Percentiles rank a stretch among this genome's conserved stretches.
These are phyloP conservation scores for Paraphaeosphaeria minitans DNA, from an alignment of 2,329 filamentous ascomycete genomes.

Conservation along the genomic window DNA sequence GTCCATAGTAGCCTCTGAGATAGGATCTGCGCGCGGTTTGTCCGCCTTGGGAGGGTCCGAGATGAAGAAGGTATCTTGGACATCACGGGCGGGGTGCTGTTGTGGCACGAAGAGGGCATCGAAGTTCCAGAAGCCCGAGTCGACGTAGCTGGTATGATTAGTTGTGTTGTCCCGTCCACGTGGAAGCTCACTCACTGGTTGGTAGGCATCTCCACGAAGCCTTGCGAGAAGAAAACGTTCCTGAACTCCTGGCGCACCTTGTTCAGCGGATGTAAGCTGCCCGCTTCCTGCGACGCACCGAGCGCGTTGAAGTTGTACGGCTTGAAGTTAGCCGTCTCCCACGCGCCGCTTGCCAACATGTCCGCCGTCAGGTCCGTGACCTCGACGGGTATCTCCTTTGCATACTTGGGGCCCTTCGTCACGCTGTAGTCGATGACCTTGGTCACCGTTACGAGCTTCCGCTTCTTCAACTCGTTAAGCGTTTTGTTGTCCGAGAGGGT, in stretches of 20 bases:
- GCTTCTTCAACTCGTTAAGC: constrained; percentile 83
- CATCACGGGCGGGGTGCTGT: constrained; percentile 94
- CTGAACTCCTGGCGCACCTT: constrained; percentile 96
- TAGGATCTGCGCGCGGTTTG: constrained; percentile 62
- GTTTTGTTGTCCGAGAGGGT: constrained; percentile 75
- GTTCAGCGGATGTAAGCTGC: constrained; percentile 67
- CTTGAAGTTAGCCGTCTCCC: constrained; percentile 92
- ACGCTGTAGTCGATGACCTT: constrained; percentile 88
- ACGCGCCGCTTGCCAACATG: constrained; percentile 84
- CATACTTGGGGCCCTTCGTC: constrained; percentile 84
- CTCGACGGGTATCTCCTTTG: constrained; percentile 85
- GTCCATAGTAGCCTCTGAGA: constrained; percentile 52
- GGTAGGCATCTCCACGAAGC: constrained; percentile 97
- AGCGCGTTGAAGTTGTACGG: constrained; percentile 78
- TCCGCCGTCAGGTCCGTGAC: constrained; percentile 94
- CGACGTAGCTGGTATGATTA: constrained; percentile 68
- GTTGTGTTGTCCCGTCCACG: constrained; percentile 11
- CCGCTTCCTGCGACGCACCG: constrained; percentile 64
- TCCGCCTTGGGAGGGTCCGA: constrained; percentile 83
- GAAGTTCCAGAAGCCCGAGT: constrained; percentile 99
- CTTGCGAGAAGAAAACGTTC: constrained; percentile 99
- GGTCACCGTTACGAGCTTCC: constrained; percentile 82
- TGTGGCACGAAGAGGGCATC: constrained; percentile 95
- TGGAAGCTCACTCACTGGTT: constrained; percentile 59
- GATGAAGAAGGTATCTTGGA: constrained; percentile 99